phyloP scores from a whole-genome alignment of 2,329 filamentous ascomycete species.

The Claviceps sp. region DNA sequence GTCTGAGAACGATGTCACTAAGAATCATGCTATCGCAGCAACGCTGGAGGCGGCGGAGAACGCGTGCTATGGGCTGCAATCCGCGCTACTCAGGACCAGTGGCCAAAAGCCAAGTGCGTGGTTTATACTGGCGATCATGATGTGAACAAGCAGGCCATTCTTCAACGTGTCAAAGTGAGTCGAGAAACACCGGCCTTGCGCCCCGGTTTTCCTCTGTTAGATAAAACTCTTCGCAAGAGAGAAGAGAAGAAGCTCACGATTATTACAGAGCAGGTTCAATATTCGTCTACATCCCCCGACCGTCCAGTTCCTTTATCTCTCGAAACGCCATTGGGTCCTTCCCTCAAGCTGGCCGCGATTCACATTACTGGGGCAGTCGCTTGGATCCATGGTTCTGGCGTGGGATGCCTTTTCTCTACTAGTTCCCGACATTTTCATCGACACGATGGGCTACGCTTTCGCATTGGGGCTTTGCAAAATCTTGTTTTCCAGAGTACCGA shows the following conservation, averaged over 20 bases:
- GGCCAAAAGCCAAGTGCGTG: conserved; percentile 77
- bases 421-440: conserved; percentile 85
- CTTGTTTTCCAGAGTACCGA: conserved; percentile 69
- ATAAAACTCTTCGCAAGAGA: background rate
- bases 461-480: conserved; percentile 69
- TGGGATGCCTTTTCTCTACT: conserved; percentile 89
- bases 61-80: conserved; percentile 94
- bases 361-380: conserved; percentile 83
- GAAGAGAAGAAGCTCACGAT: background rate
- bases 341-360: conserved; percentile 82
- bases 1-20: background rate
- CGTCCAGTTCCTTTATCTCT: conserved; percentile 80
- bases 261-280: conserved; percentile 67
- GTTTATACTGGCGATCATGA: conserved; percentile 96
- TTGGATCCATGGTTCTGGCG: conserved; percentile 76
- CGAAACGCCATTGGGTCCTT: conserved; percentile 74
- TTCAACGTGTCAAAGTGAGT: conserved; percentile 59
- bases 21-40: conserved; percentile 36
- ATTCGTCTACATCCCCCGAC: conserved; percentile 76
- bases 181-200: background rate
- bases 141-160: conserved; percentile 64
- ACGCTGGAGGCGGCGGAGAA: conserved; percentile 91
- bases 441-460: conserved; percentile 98
- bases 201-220: background rate
- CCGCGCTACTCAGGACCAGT: conserved; percentile 74